Evolutionary conservation across 139 green algal species (phyloP).

Genomic region (Coccomyxa sp.): DNA sequence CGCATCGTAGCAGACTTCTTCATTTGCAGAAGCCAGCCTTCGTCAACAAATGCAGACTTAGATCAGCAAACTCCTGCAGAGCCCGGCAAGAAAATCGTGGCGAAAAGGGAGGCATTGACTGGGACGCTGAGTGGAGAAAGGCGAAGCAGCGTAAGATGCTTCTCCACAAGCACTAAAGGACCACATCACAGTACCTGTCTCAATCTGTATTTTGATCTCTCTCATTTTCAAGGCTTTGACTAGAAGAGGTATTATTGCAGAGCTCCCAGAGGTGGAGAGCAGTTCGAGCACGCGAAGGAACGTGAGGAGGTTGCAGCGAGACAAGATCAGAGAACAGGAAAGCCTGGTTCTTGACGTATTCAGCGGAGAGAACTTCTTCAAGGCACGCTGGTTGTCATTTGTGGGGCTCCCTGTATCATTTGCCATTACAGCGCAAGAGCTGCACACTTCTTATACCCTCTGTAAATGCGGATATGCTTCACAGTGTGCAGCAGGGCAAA

Average conservation of each 20-base stretch:
- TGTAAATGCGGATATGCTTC: too few relatives aligned
- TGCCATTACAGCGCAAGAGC: too few relatives aligned
- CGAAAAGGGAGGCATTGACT: neutral
- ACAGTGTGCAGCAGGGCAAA: too few relatives aligned
- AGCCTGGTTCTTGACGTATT: neutral
- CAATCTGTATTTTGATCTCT: too few relatives aligned
- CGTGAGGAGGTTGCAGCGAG: neutral
- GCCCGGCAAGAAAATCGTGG: neutral
- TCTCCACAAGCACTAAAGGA: neutral
- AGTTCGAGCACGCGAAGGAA: neutral
- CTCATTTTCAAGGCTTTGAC: too few relatives aligned
- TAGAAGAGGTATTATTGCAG: too few relatives aligned
- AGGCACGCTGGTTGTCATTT: neutral
- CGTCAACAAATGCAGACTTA: too few relatives aligned
- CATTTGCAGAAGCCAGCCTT: too few relatives aligned
- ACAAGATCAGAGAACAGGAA: constrained; percentile 1
- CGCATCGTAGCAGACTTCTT: too few relatives aligned
- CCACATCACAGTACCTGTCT: too few relatives aligned
- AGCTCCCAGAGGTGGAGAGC: neutral
- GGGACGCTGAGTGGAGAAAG: neutral
- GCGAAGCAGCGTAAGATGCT: neutral
- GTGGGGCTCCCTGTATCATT: neutral
- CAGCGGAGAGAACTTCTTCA: constrained; percentile 3
- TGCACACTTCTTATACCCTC: too few relatives aligned
- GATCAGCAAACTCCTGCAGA: neutral